Evolutionary conservation across 2,329 filamentous ascomycete genomes (phyloP), one percentile per base, ranked within the genome.

Genomic region (Cordyceps cateniannulata): DNA sequence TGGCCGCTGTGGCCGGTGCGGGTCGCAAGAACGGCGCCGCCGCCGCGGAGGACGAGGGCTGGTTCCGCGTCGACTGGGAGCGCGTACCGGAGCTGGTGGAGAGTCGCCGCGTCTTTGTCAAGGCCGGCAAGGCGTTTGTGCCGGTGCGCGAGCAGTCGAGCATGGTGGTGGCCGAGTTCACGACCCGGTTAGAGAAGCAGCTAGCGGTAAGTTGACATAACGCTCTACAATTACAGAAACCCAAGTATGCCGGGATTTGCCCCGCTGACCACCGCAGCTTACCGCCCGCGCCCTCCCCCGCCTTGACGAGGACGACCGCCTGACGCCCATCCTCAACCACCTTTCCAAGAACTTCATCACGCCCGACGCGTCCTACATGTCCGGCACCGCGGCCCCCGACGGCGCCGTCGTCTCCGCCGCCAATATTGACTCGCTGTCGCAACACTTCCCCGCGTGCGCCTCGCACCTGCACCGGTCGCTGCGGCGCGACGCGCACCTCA

Each of bases 61-160:
- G 91, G 88, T 96, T 96, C 80, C 98, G 97, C 76, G 91, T 98
- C 1, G 91, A 97, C 69, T 99, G 93, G 92, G 89, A 92, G 71
- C 85, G 87, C 38, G 95, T 99, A 1, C 91, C 93, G 0, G 93
- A 98, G 63, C 77, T 99, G 42, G 87, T 99, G 0, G 93, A 97
- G 74, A 77, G 83, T 53, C 82, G 93, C 55, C 83, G 84, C 57
- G 90, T 96, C 1, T 86, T 95, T 60, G 65, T 98, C 65, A 88
- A 82, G 66, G 85, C 77, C 29, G 95, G 95, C 3, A 95, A 91
- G 73, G 95, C 95, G 1, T 99, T 92, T 70, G 93, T 99, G 1
- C 93, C 95, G 1, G 86, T 88, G 14, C 83, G 87, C 61, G 92
- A 97, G 72, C 92, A 98, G 74, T 78, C 89, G 63, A 95, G 89